Percentiles rank a stretch among this genome's conserved stretches.
phyloP scores from a whole-genome alignment of 2,329 filamentous ascomycete genomes.

The Plectosphaerella plurivora region DNA sequence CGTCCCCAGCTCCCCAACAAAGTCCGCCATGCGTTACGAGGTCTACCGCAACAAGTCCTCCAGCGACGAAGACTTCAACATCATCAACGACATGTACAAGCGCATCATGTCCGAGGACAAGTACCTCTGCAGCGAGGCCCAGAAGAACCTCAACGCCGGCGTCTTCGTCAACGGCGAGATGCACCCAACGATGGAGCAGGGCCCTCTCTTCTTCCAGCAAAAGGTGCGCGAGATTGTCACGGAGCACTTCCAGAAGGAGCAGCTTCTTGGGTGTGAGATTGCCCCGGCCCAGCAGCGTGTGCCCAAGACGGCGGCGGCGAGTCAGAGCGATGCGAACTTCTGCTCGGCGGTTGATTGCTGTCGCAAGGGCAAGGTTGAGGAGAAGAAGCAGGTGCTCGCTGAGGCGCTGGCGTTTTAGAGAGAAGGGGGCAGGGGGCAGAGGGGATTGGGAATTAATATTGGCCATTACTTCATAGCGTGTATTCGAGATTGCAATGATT shows the following conservation, averaged over 20 bases:
- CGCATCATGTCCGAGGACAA: conserved; percentile 63
- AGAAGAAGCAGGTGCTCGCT: conserved; percentile 7
- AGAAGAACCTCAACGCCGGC: conserved; percentile 57
- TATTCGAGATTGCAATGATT: no score
- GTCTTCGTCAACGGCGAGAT: conserved; percentile 60
- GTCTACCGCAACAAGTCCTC: conserved; percentile 58
- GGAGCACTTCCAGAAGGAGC: conserved; percentile 42
- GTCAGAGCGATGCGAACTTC: conserved; percentile 23
- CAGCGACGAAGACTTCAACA: conserved; percentile 52
- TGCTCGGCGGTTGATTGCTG: conserved; percentile 29
- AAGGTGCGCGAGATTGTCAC: conserved; percentile 41
- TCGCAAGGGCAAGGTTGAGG: conserved; percentile 14
- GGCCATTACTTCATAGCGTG: no score
- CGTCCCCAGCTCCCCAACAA: conserved; percentile 46
- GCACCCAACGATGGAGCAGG: conserved; percentile 51
- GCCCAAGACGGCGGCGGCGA: conserved; percentile 18
- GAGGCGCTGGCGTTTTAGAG: conserved; percentile 17
- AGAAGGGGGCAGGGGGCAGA: neutral
- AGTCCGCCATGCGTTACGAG: conserved; percentile 56
- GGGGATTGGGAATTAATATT: neutral
- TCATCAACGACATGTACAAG: conserved; percentile 57
- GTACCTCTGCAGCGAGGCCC: conserved; percentile 52
- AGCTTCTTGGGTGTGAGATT: conserved; percentile 38
- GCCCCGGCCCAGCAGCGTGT: conserved; percentile 43
- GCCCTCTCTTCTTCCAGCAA: conserved; percentile 53